Base-by-base conservation (phyloP, 2,329 filamentous ascomycete species). In the Diaporthe sp. region DNA sequence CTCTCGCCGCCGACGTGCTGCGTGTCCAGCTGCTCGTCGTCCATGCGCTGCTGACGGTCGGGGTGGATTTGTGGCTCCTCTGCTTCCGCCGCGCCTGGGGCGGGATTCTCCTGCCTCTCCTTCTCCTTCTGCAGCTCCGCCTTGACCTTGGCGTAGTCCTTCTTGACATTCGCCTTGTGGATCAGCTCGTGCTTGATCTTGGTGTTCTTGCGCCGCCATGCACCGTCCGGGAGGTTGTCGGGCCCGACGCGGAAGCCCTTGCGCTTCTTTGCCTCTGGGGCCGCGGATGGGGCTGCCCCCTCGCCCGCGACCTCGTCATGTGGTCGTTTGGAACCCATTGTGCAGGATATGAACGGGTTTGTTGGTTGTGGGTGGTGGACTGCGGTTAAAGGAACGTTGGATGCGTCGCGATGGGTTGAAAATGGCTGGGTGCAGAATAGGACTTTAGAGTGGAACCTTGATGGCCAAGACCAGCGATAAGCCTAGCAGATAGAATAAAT, bases 161-260 rank as follows among this genome's bases (percentile, higher is more conserved):
- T 98, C 85, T 96, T 97, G 77, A 98, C 89, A 85, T 98, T 98
- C 76, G 96, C 95, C 84, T 97, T 97, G 84, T 95, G 92, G 80
- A 98, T 98, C 74, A 98, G 87, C 79, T 94, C 91, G 78, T 93
- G 90, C 85, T 98, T 98, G 82, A 98, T 97, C 84, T 96, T 96
- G 84, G 94, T 92, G 75, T 75, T 76, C 31, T 98, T 98, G 80
- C 96, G 92, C 81, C 92, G 91, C 90, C 97, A 95, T 31, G 93
- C 93, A 73, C 96, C 96, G 83, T 98, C 96, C 55, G 96, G 96
- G 37, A 98, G 88, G 83, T 98, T 98, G 51, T 94, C 94, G 42
- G 96, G 96, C 0, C 96, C 96, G 74, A 98, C 94, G 55, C 90
- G 90, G 86, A 98, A 98, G 70, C 94, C 95, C 79, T 94, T 93